Evolutionary conservation across 2,329 filamentous ascomycete genomes (phyloP).

Genomic region (Simplicillium aogashimaense): DNA sequence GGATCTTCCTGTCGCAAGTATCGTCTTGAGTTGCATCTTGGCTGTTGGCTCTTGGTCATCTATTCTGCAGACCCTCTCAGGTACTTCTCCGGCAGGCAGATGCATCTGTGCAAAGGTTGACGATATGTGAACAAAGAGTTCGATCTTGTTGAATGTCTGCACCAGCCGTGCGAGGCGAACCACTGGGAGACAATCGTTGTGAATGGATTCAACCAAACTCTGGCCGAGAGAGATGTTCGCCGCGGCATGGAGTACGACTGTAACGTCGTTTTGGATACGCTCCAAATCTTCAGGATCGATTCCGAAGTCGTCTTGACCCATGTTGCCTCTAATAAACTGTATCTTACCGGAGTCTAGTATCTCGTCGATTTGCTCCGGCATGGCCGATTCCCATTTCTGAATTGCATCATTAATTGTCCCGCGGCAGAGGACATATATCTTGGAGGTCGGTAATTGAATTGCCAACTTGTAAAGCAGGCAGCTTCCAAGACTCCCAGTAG

Average conservation of each 20-base stretch:
- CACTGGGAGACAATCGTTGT: constrained; percentile 1
- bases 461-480: constrained; percentile 2
- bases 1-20: constrained; percentile 1
- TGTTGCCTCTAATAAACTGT: constrained; percentile 1
- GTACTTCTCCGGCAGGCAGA: not conserved
- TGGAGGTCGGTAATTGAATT: not conserved
- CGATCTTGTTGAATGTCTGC: not conserved
- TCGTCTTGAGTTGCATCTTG: not conserved
- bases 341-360: constrained; percentile 2
- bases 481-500: constrained; percentile 1
- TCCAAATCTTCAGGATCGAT: not conserved
- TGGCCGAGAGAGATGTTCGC: constrained; percentile 1
- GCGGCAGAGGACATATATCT: constrained; percentile 1
- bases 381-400: not conserved
- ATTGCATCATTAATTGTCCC: constrained; percentile 1
- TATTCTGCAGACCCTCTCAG: not conserved
- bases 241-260: constrained; percentile 1
- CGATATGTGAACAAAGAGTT: constrained; percentile 1
- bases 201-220: constrained; percentile 1
- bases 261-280: not conserved
- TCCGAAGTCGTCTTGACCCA: not conserved
- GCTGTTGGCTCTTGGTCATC: constrained; percentile 1
- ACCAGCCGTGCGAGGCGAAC: not conserved
- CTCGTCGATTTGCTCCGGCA: constrained; percentile 2
- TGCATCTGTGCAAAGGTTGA: constrained; percentile 4